A percentile compares a stretch with the other conserved stretches of the same genome.
These are phyloP conservation scores for Malus hybrid DNA, from an alignment of 331 rosid genomes.

Conservation along the genomic window DNA sequence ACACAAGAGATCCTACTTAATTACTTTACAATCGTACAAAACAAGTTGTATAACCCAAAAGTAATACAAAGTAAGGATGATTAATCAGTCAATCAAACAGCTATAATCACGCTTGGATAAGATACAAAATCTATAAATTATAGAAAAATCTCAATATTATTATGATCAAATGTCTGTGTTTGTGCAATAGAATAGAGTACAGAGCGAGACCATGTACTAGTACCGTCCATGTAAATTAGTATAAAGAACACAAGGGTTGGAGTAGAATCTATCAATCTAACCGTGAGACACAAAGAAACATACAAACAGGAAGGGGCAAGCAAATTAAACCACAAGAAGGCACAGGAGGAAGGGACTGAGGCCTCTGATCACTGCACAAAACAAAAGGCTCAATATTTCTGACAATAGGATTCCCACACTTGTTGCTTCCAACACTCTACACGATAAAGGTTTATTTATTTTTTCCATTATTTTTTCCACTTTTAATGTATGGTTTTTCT, in stretches of 20 bases:
- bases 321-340: not conserved
- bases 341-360: not conserved
- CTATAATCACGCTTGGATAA: not conserved
- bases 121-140: not conserved
- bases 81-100: not conserved
- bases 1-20: not conserved
- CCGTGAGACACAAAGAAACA: slow-evolving; percentile 32
- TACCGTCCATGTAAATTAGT: not conserved
- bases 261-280: slow-evolving; percentile 34
- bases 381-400: slow-evolving; percentile 21
- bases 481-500: slow-evolving; percentile 32
- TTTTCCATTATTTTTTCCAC: slow-evolving; percentile 8
- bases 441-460: slow-evolving; percentile 36
- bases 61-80: not conserved
- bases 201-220: not conserved
- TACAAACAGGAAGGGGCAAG: slow-evolving; percentile 22
- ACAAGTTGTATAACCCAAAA: not conserved
- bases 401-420: slow-evolving; percentile 83
- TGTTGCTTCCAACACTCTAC: slow-evolving; percentile 75
- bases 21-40: not conserved
- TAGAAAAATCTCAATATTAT: not conserved
- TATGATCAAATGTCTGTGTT: not conserved
- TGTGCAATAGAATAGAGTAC: not conserved
- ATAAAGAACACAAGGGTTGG: not conserved
- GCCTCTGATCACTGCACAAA: not conserved